Base-by-base conservation (phyloP, 768 basidiomycete species). In the Boletellus emodensis region DNA sequence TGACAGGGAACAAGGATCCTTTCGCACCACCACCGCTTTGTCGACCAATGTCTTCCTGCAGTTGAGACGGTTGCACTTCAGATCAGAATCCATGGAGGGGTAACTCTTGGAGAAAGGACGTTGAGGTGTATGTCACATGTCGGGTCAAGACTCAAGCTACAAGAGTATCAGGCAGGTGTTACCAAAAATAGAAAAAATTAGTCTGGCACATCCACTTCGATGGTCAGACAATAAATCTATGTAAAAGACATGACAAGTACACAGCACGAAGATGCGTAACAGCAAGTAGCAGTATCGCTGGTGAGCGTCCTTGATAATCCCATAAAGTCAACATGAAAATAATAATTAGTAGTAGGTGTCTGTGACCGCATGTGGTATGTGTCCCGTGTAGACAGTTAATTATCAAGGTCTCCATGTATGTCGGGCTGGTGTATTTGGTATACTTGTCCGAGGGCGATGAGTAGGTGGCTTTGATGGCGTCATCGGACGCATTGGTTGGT, bases 1-100 rank as follows among this genome's bases (percentile, higher is more conserved):
- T 14, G 22, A 30, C 48, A 44, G 22, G 20, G 22, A n/a, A 26
- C 39, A 41, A 44, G 32, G 37, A 24, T 46, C 30, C 13, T 38
- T 34, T 75, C 89, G 66, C 61, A 92, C 90, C 53, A 93, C 90
- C 11, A 93, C 90, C 3, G 90, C 90, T 65, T 89, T 91, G 59
- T 90, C 90, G 2, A 73, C 71, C 40, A 93, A 66, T 3, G 75
- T 54, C 58, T 77, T 77, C 49, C 89, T 80, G 65, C 88, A 90
- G 15, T 80, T 85, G 50, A 90, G 73, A n/a, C 83, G 77, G 65
- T 90, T 90, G 62, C 88, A 90, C 58, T 81, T 85, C 42, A 90
- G 70, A 43, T 89, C 87, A 28, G 78, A 76, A 65, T 90, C 87
- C 87, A 90, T 90, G 41, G 15, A 3, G 18, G 3, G 14, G 32